phyloP scores from a whole-genome alignment of 345 rosid species.

The Lagerstroemia speciosa region DNA sequence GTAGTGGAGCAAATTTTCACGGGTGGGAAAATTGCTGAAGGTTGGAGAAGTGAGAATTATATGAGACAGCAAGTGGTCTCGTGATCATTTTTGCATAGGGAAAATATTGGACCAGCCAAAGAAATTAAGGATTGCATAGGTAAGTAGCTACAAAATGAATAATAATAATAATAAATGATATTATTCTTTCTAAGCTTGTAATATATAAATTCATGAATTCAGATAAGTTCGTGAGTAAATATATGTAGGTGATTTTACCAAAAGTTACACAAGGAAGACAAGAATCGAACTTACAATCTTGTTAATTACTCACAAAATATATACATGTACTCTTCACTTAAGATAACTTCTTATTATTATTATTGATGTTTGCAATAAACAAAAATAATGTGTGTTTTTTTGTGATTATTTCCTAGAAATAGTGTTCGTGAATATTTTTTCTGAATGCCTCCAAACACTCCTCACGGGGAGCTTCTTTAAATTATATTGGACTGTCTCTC shows the following conservation, averaged over 20 bases:
- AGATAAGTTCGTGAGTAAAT: too few relatives aligned
- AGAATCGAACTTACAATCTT: not conserved
- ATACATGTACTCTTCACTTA: too few relatives aligned
- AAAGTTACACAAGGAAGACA: too few relatives aligned
- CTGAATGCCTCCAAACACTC: slow-evolving; percentile 43
- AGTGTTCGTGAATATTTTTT: slow-evolving; percentile 6
- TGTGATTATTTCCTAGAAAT: not conserved
- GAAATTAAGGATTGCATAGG: too few relatives aligned
- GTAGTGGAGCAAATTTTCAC: not conserved
- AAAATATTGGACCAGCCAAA: not conserved
- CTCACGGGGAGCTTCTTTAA: slow-evolving; percentile 40
- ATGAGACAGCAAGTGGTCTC: not conserved
- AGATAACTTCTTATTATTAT: too few relatives aligned
- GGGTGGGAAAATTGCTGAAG: not conserved
- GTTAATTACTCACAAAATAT: not conserved
- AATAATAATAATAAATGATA: too few relatives aligned
- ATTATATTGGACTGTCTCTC: not conserved
- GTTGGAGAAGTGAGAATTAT: not conserved
- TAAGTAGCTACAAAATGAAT: too few relatives aligned
- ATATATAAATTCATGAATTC: too few relatives aligned
- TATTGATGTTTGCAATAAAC: too few relatives aligned
- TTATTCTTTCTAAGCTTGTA: too few relatives aligned
- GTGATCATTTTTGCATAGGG: not conserved
- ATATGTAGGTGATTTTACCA: too few relatives aligned
- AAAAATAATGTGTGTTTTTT: not conserved